These are phyloP conservation scores for Prunella vulgaris DNA, from an alignment of 257 asterid genomes.

Conservation along the genomic window DNA sequence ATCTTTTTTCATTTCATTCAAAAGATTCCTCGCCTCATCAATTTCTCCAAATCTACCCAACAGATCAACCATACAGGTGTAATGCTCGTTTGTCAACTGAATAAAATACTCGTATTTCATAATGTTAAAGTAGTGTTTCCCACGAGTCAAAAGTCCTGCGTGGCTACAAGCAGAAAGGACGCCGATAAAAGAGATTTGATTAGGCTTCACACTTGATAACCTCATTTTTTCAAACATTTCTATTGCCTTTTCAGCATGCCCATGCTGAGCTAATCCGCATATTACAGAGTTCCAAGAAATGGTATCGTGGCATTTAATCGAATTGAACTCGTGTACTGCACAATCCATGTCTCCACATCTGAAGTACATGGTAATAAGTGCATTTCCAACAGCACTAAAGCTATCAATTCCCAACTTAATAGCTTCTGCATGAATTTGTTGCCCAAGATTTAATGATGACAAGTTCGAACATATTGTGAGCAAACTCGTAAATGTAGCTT, in stretches of 20 bases:
- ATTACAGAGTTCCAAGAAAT: conserved; percentile 67
- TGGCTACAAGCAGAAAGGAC: conserved; percentile 67
- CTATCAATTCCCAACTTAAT: conserved; percentile 42
- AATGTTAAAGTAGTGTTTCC: conserved; percentile 37
- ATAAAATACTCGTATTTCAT: conserved; percentile 44
- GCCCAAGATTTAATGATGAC: conserved; percentile 58
- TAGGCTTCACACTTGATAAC: conserved; percentile 38
- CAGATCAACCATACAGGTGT: conserved; percentile 58
- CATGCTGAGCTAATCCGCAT: conserved; percentile 66
- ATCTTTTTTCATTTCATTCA: conserved; percentile 33
- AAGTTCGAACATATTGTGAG: conserved; percentile 50
- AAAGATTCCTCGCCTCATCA: conserved; percentile 40
- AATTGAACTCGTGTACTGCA: conserved; percentile 39
- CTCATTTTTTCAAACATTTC: conserved; percentile 51
- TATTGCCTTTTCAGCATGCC: conserved; percentile 43
- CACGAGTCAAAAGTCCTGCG: conserved; percentile 49
- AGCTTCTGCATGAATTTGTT: conserved; percentile 50
- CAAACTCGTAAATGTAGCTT: conserved; percentile 57
- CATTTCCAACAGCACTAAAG: conserved; percentile 43
- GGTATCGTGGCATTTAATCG: conserved; percentile 36
- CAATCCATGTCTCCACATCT: conserved; percentile 54
- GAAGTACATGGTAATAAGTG: conserved; percentile 52
- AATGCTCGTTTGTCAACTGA: conserved; percentile 45
- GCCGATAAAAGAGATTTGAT: conserved; percentile 52
- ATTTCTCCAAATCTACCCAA: conserved; percentile 58